A percentile compares a stretch with the other conserved stretches of the same genome.
These are phyloP conservation scores for Daldinia eschscholtzii DNA, from an alignment of 2,329 filamentous ascomycete genomes.

Conservation along the genomic window DNA sequence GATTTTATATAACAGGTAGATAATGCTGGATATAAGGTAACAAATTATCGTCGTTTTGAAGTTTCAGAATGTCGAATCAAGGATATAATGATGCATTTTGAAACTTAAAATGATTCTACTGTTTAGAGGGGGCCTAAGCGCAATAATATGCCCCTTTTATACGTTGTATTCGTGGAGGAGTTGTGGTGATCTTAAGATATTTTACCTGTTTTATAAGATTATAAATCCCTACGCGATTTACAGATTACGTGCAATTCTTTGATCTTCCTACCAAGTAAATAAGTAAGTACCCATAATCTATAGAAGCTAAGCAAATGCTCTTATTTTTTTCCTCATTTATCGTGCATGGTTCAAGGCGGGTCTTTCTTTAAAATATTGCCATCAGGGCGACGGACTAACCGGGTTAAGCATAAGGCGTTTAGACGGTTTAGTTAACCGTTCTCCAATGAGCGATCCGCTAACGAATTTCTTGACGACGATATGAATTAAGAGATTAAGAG, in stretches of 20 bases:
- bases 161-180: constrained; percentile 18
- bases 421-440: background rate
- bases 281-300: background rate
- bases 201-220: background rate
- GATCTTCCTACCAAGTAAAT: background rate
- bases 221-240: background rate
- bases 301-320: no score
- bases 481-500: background rate
- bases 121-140: constrained; percentile 22
- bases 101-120: constrained; percentile 40
- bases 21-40: constrained; percentile 20
- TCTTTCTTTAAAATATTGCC: background rate
- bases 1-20: background rate
- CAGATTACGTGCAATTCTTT: background rate
- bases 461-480: background rate
- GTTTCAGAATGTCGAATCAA: constrained; percentile 41
- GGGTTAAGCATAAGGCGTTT: constrained; percentile 1
- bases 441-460: background rate
- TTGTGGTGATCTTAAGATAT: constrained; percentile 8
- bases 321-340: background rate
- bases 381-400: background rate
- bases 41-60: constrained; percentile 34
- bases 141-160: constrained; percentile 29
- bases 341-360: background rate
- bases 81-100: constrained; percentile 31